phyloP scores from a whole-genome alignment of 148 eudicot genomes.

The Chenopodium formosanum region DNA sequence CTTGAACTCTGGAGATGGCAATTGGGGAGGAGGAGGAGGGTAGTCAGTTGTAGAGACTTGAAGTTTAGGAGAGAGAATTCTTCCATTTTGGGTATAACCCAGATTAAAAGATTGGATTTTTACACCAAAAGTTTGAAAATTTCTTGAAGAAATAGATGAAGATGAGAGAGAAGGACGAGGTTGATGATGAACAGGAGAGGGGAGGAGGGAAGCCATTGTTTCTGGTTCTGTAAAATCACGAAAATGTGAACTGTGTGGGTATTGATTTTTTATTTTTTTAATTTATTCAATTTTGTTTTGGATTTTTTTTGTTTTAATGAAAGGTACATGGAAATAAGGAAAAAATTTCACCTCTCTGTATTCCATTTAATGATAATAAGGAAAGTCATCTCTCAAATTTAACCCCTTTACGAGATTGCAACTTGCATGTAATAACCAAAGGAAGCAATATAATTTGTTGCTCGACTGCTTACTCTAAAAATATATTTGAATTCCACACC shows the following conservation, averaged over 20 bases:
- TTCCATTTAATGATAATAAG: too few relatives aligned
- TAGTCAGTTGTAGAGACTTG: conserved; percentile 40
- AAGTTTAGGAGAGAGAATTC: conserved; percentile 26
- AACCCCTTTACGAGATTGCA: too few relatives aligned
- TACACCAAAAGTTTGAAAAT: conserved; percentile 9
- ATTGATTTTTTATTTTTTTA: neutral
- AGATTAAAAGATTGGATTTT: conserved; percentile 24
- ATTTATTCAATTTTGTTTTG: too few relatives aligned
- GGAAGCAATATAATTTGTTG: too few relatives aligned
- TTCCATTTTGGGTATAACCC: conserved; percentile 19
- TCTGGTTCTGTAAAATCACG: neutral
- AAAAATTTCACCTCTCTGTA: too few relatives aligned
- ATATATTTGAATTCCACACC: too few relatives aligned
- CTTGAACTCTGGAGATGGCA: conserved; percentile 6
- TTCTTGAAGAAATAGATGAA: conserved; percentile 16
- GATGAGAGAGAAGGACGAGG: conserved; percentile 23
- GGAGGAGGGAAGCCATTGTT: conserved; percentile 40
- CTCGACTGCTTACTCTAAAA: too few relatives aligned
- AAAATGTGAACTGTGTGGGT: neutral
- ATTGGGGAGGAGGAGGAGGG: conserved; percentile 30
- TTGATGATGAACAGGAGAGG: conserved; percentile 21
- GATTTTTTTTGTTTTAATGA: too few relatives aligned
- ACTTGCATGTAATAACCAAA: too few relatives aligned
- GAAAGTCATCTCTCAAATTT: too few relatives aligned
- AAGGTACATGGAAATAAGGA: too few relatives aligned